A percentile compares a stretch with the other conserved stretches of the same genome.
Evolutionary conservation across 1,284 basidiomycete species (phyloP).

Genomic region (Meira nashicola): DNA sequence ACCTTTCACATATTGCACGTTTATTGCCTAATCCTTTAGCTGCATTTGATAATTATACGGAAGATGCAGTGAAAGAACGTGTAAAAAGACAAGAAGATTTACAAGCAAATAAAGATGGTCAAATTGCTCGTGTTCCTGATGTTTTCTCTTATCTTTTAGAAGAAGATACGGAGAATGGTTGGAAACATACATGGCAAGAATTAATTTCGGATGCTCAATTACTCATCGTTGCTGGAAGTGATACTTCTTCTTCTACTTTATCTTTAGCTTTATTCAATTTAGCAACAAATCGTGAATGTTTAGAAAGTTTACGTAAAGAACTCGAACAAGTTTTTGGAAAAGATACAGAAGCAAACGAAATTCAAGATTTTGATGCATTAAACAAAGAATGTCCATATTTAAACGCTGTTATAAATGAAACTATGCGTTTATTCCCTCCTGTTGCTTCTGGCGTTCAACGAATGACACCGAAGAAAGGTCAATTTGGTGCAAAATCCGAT

Average conservation of each 20-base stretch:
- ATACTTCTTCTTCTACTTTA: constrained; percentile 21
- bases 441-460: constrained; percentile 24
- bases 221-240: constrained; percentile 17
- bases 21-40: constrained; percentile 21
- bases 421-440: constrained; percentile 22
- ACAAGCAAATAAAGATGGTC: constrained; percentile 9
- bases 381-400: constrained; percentile 14
- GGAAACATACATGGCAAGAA: constrained; percentile 9
- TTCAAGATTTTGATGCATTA: constrained; percentile 4
- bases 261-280: neutral
- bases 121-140: constrained; percentile 11
- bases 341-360: neutral
- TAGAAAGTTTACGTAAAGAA: neutral
- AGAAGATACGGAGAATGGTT: constrained; percentile 10
- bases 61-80: constrained; percentile 6
- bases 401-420: constrained; percentile 28
- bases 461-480: neutral
- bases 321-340: constrained; percentile 6
- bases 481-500: neutral
- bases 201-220: neutral
- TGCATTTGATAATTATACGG: constrained; percentile 22
- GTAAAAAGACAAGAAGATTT: constrained; percentile 14
- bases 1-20: neutral
- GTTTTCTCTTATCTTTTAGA: constrained; percentile 21
- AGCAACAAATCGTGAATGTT: neutral